These are phyloP conservation scores for Podospora pseudoanserina DNA, from an alignment of 495 filamentous ascomycete species.

Conservation along the genomic window DNA sequence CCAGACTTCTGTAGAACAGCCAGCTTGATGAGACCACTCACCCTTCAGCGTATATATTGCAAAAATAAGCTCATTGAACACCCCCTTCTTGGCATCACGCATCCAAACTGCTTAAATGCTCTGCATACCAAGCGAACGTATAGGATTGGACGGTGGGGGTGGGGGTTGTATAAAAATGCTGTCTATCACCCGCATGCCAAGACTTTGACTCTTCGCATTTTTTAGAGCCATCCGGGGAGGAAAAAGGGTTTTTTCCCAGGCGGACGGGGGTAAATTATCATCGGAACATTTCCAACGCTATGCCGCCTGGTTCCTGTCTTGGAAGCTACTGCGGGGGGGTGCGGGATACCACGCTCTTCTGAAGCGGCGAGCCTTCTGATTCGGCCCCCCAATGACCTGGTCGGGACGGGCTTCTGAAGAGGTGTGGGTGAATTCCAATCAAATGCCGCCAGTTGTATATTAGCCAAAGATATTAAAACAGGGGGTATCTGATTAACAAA, in stretches of 20 bases:
- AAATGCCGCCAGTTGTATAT: slow-evolving; percentile 21
- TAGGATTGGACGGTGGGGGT: background rate
- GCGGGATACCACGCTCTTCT: slow-evolving; percentile 25
- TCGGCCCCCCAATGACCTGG: slow-evolving; percentile 30
- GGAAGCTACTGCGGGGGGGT: slow-evolving; percentile 7
- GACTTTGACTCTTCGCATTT: slow-evolving; percentile 1
- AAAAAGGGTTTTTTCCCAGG: background rate
- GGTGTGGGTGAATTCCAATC: slow-evolving; percentile 16
- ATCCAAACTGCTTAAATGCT: background rate
- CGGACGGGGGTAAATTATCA: background rate
- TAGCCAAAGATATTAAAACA: slow-evolving; percentile 27
- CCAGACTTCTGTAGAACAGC: background rate
- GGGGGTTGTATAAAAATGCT: background rate
- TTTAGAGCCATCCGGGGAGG: background rate
- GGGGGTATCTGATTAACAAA: background rate
- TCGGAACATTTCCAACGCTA: slow-evolving; percentile 14
- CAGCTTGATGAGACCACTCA: background rate
- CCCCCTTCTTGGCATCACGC: background rate
- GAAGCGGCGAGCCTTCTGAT: slow-evolving; percentile 2
- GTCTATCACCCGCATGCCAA: background rate
- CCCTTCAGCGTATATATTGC: background rate
- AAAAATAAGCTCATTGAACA: background rate
- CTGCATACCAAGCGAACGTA: background rate
- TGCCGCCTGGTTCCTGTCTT: slow-evolving; percentile 9
- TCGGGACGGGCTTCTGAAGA: slow-evolving; percentile 13